Base-by-base conservation (phyloP, 1,139 yeast genomes). In the Blastobotrys persicus region DNA sequence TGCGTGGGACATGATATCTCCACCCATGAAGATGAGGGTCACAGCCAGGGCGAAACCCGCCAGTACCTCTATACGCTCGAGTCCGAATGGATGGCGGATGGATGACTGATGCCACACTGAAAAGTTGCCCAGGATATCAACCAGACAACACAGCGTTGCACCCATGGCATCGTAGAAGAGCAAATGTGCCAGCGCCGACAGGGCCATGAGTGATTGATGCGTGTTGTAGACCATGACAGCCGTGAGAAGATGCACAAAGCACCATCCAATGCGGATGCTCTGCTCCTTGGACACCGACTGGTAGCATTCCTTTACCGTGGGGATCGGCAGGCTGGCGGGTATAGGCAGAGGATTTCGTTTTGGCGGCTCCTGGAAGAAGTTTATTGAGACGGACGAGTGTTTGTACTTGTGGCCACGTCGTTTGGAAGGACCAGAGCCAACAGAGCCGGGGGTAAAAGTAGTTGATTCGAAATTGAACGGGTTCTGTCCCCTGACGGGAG, bases 341-440 rank as follows among this genome's bases (percentile, higher is more conserved):
- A 89, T 78, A 46, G 84, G 79, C 45, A 80, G 70, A 1, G 89
- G 83, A 11, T 85, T 83, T 40, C 82, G 73, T 13, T 81, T 83
- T 5, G 89, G 84, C 1, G 97, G 96, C 62, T 91, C 98, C 64
- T 88, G 96, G 66, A 92, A 92, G 64, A 91, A 78, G 65, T 92
- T 92, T 92, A 92, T 86, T 2, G 96, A 87, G 4, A 92, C 96
- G n/a, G 97, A 88, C 4, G 97, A 88, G 61, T 92, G 98, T 65
- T 92, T 92, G 64, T 92, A 92, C 59, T 91, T 80, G 69, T 92
- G 98, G 9, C 98, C 98, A 56, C 91, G 83, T 71, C 98, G 80
- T 16, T 59, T 55, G 2, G 58, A 55, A 13, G 54, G 53, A 11
- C 55, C 19, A 11, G 44, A 23, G 35, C 44, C 43, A 32, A 28